Percentiles rank a stretch among this genome's conserved stretches.
phyloP scores from a whole-genome alignment of 2,329 filamentous ascomycete genomes.

The Beauveria caledonica region DNA sequence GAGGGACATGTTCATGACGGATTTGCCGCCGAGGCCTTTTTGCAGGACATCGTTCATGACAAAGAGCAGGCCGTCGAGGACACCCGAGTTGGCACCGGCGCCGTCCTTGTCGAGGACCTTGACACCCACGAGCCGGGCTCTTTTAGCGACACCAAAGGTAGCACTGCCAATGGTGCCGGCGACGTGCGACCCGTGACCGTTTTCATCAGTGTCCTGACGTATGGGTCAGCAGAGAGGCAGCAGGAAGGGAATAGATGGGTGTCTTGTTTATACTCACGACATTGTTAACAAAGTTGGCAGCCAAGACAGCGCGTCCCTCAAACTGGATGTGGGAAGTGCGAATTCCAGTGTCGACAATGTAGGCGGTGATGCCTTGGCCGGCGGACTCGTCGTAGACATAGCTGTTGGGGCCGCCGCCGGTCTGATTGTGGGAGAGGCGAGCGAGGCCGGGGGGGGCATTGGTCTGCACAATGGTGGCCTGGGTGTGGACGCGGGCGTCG shows the following conservation, averaged over 20 bases:
- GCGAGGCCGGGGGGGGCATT: constrained; percentile 46
- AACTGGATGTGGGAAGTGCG: constrained; percentile 40
- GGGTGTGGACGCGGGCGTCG: constrained; percentile 39
- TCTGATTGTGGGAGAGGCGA: constrained; percentile 39
- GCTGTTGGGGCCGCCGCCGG: constrained; percentile 18
- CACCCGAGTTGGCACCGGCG: constrained; percentile 27
- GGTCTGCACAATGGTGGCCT: constrained; percentile 39
- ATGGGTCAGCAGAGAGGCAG: neutral
- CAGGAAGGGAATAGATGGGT: neutral
- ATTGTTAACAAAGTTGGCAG: constrained; percentile 36
- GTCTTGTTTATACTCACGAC: constrained; percentile 23
- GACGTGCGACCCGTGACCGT: constrained; percentile 51
- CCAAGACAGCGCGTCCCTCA: constrained; percentile 38
- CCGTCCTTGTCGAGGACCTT: constrained; percentile 41
- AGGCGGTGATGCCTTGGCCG: constrained; percentile 42
- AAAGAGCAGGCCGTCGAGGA: constrained; percentile 53
- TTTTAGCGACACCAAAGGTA: constrained; percentile 50
- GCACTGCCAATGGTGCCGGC: constrained; percentile 47
- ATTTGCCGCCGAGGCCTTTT: constrained; percentile 38
- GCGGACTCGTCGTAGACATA: constrained; percentile 36
- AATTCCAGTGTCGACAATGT: constrained; percentile 53
- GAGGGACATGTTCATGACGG: constrained; percentile 57
- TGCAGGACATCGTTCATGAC: constrained; percentile 38
- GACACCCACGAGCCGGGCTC: constrained; percentile 38
- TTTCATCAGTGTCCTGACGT: constrained; percentile 35